These are phyloP conservation scores for Cantharellus cinnabarinus DNA, from an alignment of 768 basidiomycete genomes.

Conservation along the genomic window DNA sequence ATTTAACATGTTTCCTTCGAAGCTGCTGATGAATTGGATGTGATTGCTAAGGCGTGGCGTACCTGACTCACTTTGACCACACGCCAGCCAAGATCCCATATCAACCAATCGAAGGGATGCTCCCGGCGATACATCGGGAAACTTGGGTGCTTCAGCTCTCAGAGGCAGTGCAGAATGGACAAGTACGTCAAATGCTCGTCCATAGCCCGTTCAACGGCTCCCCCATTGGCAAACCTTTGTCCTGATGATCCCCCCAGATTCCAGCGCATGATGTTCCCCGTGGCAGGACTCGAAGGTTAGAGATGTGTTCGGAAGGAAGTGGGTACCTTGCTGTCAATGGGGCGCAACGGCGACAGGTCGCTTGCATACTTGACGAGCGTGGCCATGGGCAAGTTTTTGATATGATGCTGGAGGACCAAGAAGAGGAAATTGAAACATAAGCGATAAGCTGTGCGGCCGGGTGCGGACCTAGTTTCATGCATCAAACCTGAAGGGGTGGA, in stretches of 20 bases:
- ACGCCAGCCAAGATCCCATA: background rate
- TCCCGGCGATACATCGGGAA: background rate
- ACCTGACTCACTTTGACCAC: background rate
- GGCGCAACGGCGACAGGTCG: constrained; percentile 5
- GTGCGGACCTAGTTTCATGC: background rate
- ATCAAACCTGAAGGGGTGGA: background rate
- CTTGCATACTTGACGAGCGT: constrained; percentile 4
- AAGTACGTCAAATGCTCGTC: background rate
- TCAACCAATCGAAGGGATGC: background rate
- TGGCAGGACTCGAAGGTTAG: background rate
- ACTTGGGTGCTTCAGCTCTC: background rate
- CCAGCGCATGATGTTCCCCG: background rate
- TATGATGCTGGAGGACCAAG: constrained; percentile 8
- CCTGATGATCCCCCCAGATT: background rate
- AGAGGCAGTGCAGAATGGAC: background rate
- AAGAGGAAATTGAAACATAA: constrained; percentile 2
- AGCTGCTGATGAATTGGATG: background rate
- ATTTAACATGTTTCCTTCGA: background rate
- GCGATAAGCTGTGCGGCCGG: background rate
- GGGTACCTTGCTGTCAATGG: constrained; percentile 6
- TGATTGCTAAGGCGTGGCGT: background rate
- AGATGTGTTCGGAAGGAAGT: background rate
- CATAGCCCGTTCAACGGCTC: background rate
- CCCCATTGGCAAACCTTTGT: background rate
- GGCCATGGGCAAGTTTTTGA: constrained; percentile 8